Evolutionary conservation across 2,329 filamentous ascomycete species (phyloP).

Genomic region (Stagonosporopsis tanaceti): DNA sequence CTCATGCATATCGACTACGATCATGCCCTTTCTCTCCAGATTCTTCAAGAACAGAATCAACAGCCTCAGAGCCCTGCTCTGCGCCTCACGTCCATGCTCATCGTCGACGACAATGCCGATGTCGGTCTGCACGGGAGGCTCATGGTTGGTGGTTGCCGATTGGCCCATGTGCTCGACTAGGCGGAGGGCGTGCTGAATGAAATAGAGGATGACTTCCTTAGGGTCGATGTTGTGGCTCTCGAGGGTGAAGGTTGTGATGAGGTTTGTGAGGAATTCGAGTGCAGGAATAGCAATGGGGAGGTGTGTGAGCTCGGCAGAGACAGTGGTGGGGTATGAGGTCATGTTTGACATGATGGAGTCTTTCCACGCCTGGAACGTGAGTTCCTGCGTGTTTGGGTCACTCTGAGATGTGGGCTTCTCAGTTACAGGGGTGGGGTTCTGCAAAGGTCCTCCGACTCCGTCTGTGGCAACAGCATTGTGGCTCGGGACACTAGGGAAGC

Average conservation of each 20-base stretch:
- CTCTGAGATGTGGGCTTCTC: background rate
- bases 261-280: conserved; percentile 50
- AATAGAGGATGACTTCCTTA: conserved; percentile 42
- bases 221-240: conserved; percentile 37
- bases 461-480: background rate
- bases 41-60: conserved; percentile 51
- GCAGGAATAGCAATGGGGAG: conserved; percentile 48
- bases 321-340: conserved; percentile 29
- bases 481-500: background rate
- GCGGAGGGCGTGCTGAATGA: conserved; percentile 50
- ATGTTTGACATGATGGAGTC: conserved; percentile 11
- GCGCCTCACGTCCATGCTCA: conserved; percentile 46
- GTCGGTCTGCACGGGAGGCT: background rate
- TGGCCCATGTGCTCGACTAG: conserved; percentile 43
- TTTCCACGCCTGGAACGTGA: background rate
- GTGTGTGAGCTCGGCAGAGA: conserved; percentile 42
- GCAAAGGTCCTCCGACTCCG: background rate
- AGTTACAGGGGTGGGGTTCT: background rate
- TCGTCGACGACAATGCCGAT: background rate
- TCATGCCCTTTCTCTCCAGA: conserved; percentile 44
- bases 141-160: conserved; percentile 11
- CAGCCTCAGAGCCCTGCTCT: conserved; percentile 47
- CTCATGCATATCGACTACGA: conserved; percentile 12
- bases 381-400: too few relatives aligned
- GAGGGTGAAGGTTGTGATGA: conserved; percentile 41